These are phyloP conservation scores for Fusarium odoratissimum DNA, from an alignment of 2,329 filamentous ascomycete genomes.

Conservation along the genomic window DNA sequence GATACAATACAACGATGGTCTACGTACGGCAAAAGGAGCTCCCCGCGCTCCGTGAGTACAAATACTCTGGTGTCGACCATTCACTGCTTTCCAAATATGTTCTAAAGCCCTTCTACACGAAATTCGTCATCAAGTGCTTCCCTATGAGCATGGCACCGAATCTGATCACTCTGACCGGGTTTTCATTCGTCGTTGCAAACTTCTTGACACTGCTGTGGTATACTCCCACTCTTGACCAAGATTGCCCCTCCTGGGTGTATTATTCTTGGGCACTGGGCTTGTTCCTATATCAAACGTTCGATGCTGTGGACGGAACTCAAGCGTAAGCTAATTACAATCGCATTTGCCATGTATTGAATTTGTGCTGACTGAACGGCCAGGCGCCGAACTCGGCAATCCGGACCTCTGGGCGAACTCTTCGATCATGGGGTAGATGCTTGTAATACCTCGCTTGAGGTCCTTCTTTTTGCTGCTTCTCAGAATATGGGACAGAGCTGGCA, in stretches of 20 bases:
- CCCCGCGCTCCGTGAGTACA: slow-evolving; percentile 90
- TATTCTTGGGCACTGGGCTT: slow-evolving; percentile 88
- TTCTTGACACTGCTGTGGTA: slow-evolving; percentile 95
- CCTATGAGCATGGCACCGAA: slow-evolving; percentile 94
- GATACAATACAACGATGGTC: slow-evolving; percentile 71
- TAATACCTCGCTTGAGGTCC: slow-evolving; percentile 93
- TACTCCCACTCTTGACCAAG: slow-evolving; percentile 90
- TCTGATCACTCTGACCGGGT: slow-evolving; percentile 89
- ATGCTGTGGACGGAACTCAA: slow-evolving; percentile 94
- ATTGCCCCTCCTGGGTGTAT: slow-evolving; percentile 97
- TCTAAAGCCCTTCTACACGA: slow-evolving; percentile 96
- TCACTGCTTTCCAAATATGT: slow-evolving; percentile 92
- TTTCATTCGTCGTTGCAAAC: slow-evolving; percentile 89
- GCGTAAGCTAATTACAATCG: slow-evolving; percentile 69
- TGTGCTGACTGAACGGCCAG: slow-evolving; percentile 54
- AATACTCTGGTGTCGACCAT: slow-evolving; percentile 92
- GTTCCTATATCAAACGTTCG: slow-evolving; percentile 98
- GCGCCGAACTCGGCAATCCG: slow-evolving; percentile 89
- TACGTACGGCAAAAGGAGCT: slow-evolving; percentile 95
- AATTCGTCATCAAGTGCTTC: slow-evolving; percentile 93
- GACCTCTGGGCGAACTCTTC: slow-evolving; percentile 94
- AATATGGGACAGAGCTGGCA: slow-evolving; percentile 94
- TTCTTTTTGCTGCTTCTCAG: slow-evolving; percentile 91
- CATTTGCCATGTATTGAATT: neutral
- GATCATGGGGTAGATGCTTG: slow-evolving; percentile 97